Percentiles rank a stretch among this genome's conserved stretches.
These are phyloP conservation scores for Phaeoacremonium minimum DNA, from an alignment of 2,329 filamentous ascomycete genomes.

Conservation along the genomic window DNA sequence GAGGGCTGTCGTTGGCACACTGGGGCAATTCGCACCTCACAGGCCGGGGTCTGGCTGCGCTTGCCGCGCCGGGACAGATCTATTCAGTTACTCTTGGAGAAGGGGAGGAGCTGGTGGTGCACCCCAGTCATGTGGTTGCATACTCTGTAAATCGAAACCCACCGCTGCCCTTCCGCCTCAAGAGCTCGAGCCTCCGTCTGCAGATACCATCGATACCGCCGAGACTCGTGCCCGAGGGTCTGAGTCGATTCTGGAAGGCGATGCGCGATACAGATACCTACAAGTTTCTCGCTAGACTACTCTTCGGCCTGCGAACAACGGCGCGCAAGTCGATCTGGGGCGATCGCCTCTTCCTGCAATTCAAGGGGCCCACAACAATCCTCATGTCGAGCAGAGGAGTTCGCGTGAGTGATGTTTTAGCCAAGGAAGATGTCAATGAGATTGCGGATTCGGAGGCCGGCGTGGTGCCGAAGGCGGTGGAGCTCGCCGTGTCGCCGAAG, in stretches of 20 bases:
- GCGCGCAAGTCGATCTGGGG: slow-evolving; percentile 85
- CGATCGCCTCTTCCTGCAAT: slow-evolving; percentile 86
- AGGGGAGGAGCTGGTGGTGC: slow-evolving; percentile 86
- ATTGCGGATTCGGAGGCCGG: slow-evolving; percentile 80
- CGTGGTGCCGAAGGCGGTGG: slow-evolving; percentile 56
- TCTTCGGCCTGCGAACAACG: slow-evolving; percentile 71
- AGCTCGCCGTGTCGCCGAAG: slow-evolving; percentile 33
- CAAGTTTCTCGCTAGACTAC: slow-evolving; percentile 59
- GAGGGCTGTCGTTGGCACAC: slow-evolving; percentile 71
- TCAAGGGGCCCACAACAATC: slow-evolving; percentile 80
- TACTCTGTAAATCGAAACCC: slow-evolving; percentile 73
- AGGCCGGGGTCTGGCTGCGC: slow-evolving; percentile 78
- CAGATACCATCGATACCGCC: slow-evolving; percentile 69
- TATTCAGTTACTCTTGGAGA: slow-evolving; percentile 78
- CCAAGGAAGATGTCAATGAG: slow-evolving; percentile 78
- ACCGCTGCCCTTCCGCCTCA: slow-evolving; percentile 83
- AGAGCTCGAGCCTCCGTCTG: slow-evolving; percentile 68
- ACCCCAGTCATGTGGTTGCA: slow-evolving; percentile 87
- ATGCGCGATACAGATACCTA: slow-evolving; percentile 71
- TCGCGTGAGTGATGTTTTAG: slow-evolving; percentile 73
- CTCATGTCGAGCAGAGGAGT: slow-evolving; percentile 85
- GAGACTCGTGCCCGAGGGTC: slow-evolving; percentile 55
- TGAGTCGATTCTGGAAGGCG: slow-evolving; percentile 64
- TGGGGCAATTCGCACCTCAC: slow-evolving; percentile 91
- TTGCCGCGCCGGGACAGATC: slow-evolving; percentile 83